Base-by-base conservation (phyloP, 1,139 yeast genomes). In the Blastobotrys niveus region DNA sequence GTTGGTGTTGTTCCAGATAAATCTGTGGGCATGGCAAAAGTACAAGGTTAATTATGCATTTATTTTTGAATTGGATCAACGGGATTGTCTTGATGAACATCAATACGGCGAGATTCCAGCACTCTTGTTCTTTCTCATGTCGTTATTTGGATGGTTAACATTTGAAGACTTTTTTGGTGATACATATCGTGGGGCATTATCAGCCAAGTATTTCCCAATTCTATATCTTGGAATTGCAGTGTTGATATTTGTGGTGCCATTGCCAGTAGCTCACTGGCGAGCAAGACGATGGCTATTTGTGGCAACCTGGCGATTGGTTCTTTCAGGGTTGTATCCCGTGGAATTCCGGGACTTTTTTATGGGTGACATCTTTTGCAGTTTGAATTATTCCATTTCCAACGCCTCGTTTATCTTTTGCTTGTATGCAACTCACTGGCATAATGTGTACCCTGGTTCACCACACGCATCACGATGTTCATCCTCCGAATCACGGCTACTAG, bases 271-370 rank as follows among this genome's bases (percentile, higher is more conserved):
- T 31, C 79, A 73, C 55, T 71, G 73, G 39, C 60, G 74, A 12
- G 73, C 87, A 24, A 67, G 94, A 52, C 73, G 72, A 49, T 91
- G 97, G 96, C 59, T 89, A 3, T 71, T 82, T 31, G 65, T 80
- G 10, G 82, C 95, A 0, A 52, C 80, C 2, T 77, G 89, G 73
- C 73, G 98, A 58, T 67, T 91, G 38, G 34, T 83, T 0, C 68
- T 84, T 3, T 83, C 95, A 1, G 97, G 98, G 0, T 70, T 87
- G 32, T 91, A 84, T 57, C 96, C 97, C 0, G 96, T 91, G 45
- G 97, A 91, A 64, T 91, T 91, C 60, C 73, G 93, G 49, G 98
- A 91, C 65, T 89, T 91, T 70, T 88, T 87, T 61, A 56, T 89
- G 45, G 98, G 97, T 18, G 98, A 91, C 64, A 80, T 91, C 27